These are phyloP conservation scores for Lodderomyces oxycetoniae DNA, from an alignment of 1,139 yeast species.

Conservation along the genomic window DNA sequence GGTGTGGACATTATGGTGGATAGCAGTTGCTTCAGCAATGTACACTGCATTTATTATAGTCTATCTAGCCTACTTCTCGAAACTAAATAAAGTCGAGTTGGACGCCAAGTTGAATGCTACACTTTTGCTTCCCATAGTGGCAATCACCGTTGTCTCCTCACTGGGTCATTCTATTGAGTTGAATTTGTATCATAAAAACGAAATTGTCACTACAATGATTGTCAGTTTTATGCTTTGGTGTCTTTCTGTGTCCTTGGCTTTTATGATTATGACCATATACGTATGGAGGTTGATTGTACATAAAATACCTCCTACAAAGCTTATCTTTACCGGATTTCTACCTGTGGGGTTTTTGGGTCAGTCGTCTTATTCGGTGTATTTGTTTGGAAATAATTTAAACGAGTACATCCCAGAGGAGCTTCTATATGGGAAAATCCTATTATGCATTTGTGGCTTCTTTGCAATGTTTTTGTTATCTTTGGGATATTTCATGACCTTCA, in stretches of 20 bases:
- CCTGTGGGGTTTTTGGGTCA: slow-evolving; percentile 59
- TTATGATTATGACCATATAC: slow-evolving; percentile 52
- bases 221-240: slow-evolving; percentile 61
- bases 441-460: slow-evolving; percentile 21
- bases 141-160: slow-evolving; percentile 70
- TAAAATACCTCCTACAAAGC: slow-evolving; percentile 51
- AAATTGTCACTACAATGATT: slow-evolving; percentile 49
- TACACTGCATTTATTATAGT: slow-evolving; percentile 54
- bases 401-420: slow-evolving; percentile 15
- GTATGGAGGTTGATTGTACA: slow-evolving; percentile 53
- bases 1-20: slow-evolving; percentile 18
- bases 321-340: slow-evolving; percentile 25
- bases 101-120: slow-evolving; percentile 33
- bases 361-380: slow-evolving; percentile 64
- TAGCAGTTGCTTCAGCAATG: slow-evolving; percentile 46
- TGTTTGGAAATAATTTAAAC: slow-evolving; percentile 46
- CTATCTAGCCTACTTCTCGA: slow-evolving; percentile 38
- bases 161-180: slow-evolving; percentile 53
- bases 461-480: slow-evolving; percentile 51
- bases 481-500: slow-evolving; percentile 60
- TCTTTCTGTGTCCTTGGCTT: slow-evolving; percentile 59
- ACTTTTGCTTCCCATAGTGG: slow-evolving; percentile 64
- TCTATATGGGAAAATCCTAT: slow-evolving; percentile 17
- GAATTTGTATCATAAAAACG: slow-evolving; percentile 35
- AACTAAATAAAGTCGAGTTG: slow-evolving; percentile 18